phyloP scores from a whole-genome alignment of 257 asterid genomes.

The Nicotiana noctiflora region DNA sequence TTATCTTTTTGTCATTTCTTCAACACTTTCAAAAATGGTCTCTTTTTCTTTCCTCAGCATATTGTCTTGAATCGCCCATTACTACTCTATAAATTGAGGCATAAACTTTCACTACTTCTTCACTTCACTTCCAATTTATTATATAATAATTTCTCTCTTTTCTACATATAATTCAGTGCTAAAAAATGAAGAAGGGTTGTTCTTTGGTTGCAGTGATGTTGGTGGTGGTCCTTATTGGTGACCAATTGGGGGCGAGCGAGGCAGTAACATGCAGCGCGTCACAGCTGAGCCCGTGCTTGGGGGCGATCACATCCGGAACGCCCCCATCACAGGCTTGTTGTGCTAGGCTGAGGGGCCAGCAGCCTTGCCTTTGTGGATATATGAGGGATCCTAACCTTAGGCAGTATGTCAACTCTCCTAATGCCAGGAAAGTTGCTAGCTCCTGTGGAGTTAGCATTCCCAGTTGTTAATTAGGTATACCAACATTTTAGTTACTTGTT shows the following conservation, averaged over 20 bases:
- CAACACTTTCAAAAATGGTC: too few species aligned
- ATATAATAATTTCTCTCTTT: background rate
- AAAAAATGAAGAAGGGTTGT: background rate
- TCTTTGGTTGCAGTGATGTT: background rate
- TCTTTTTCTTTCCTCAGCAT: background rate
- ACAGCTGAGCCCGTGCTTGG: background rate
- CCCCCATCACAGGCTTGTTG: background rate
- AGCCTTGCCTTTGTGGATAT: background rate
- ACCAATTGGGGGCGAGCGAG: background rate
- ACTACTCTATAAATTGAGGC: background rate
- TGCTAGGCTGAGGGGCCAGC: background rate
- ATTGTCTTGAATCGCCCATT: background rate
- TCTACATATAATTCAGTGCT: background rate
- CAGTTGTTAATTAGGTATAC: background rate
- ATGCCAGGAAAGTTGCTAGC: conserved; percentile 3
- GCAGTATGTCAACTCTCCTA: conserved; percentile 5
- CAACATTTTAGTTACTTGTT: background rate
- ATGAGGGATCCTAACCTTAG: background rate
- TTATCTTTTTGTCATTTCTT: too few species aligned
- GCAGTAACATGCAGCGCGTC: too few species aligned
- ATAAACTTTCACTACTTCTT: background rate
- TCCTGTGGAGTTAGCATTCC: background rate
- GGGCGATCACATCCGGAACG: background rate
- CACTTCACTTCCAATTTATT: background rate
- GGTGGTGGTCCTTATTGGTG: background rate